phyloP scores from a whole-genome alignment of 805 yeast genomes.

The Myxozyma melibiosi region DNA sequence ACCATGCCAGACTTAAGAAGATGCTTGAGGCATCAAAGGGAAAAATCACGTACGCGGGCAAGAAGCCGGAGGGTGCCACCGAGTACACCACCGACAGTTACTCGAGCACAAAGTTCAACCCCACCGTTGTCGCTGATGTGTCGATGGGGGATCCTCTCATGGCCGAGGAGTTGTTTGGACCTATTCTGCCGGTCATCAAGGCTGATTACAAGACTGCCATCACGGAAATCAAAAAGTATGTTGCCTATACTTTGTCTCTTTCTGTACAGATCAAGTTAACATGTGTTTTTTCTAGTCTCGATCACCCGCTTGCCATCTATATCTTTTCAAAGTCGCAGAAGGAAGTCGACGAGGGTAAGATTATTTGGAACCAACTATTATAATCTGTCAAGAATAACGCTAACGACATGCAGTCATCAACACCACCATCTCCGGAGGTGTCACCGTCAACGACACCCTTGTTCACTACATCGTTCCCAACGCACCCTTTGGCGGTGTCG shows the following conservation, averaged over 20 bases:
- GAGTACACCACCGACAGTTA: no score
- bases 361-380: slow-evolving; percentile 42
- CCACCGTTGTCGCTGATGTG: slow-evolving; percentile 68
- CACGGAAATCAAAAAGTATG: slow-evolving; percentile 40
- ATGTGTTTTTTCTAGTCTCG: neutral
- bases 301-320: slow-evolving; percentile 74
- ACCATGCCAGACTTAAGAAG: neutral
- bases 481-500: slow-evolving; percentile 91
- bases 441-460: slow-evolving; percentile 67
- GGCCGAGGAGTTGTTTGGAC: slow-evolving; percentile 81
- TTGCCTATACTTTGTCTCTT: slow-evolving; percentile 51
- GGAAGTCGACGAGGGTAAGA: slow-evolving; percentile 49
- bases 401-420: slow-evolving; percentile 36
- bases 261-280: neutral
- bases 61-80: slow-evolving; percentile 34
- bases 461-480: slow-evolving; percentile 66
- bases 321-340: slow-evolving; percentile 51
- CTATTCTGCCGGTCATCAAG: slow-evolving; percentile 74
- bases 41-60: slow-evolving; percentile 36
- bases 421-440: slow-evolving; percentile 69
- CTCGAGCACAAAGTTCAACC: slow-evolving; percentile 58
- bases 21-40: slow-evolving; percentile 33
- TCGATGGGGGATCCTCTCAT: slow-evolving; percentile 67
- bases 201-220: slow-evolving; percentile 51
- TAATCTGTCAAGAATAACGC: neutral